A percentile compares a stretch with the other conserved stretches of the same genome.
phyloP scores from a whole-genome alignment of 2,329 filamentous ascomycete species.

The Pezicula neosporulosa region DNA sequence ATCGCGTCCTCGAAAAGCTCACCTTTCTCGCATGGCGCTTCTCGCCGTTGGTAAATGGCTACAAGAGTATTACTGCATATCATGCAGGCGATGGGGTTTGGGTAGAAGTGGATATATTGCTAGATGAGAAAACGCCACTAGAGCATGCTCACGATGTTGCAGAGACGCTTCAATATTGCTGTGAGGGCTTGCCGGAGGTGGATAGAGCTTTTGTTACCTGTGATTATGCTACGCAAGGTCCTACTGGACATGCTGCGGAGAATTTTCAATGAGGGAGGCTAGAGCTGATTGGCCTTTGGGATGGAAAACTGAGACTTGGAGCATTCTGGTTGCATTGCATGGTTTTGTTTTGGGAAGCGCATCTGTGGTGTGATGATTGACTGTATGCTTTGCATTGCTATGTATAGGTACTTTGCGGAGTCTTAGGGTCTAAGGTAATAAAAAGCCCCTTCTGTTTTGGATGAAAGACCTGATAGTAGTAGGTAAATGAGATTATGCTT shows the following conservation, averaged over 20 bases:
- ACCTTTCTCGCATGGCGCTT: slow-evolving; percentile 54
- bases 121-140: slow-evolving; percentile 46
- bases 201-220: slow-evolving; percentile 32
- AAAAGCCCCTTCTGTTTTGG: too few relatives aligned
- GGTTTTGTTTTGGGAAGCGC: too few relatives aligned
- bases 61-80: slow-evolving; percentile 50
- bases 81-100: slow-evolving; percentile 58
- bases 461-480: too few relatives aligned
- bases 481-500: too few relatives aligned
- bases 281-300: not conserved
- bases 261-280: slow-evolving; percentile 3
- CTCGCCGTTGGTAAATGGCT: slow-evolving; percentile 43
- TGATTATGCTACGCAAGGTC: slow-evolving; percentile 27
- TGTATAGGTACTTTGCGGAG: too few relatives aligned
- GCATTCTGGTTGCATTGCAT: too few relatives aligned
- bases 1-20: slow-evolving; percentile 46
- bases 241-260: slow-evolving; percentile 18
- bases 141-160: slow-evolving; percentile 51
- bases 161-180: slow-evolving; percentile 59
- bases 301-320: too few relatives aligned
- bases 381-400: too few relatives aligned
- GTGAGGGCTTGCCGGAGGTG: slow-evolving; percentile 39
- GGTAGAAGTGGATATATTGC: slow-evolving; percentile 55
- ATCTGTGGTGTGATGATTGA: too few relatives aligned
- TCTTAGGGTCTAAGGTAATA: too few relatives aligned